Conservation (phyloP, 1,284 basidiomycete genomes). For the Apiotrichum laibachii region DNA sequence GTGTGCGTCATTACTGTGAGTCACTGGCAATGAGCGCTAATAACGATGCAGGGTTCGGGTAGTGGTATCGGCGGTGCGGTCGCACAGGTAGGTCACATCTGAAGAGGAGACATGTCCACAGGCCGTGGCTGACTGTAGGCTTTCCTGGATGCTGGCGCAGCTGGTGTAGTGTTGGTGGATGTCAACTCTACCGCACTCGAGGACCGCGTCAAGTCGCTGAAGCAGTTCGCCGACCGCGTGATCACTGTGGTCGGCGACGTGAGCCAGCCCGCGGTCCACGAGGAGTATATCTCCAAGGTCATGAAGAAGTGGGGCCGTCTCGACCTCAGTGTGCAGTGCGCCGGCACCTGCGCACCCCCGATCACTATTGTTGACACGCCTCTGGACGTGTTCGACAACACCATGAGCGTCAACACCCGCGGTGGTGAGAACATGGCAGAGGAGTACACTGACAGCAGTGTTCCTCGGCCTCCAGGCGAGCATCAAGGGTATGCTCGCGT, state of each 20-base stretch:
- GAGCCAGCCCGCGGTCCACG: conserved; percentile 4
- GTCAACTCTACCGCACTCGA: neutral
- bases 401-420: conserved; percentile 17
- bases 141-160: conserved; percentile 17
- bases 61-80: too few relatives aligned
- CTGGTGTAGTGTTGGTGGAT: conserved; percentile 18
- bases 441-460: conserved; percentile 9
- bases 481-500: conserved; percentile 26
- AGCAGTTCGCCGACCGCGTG: neutral
- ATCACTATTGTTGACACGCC: conserved; percentile 10
- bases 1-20: too few relatives aligned
- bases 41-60: too few relatives aligned
- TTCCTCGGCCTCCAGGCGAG: conserved; percentile 30
- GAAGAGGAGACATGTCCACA: too few relatives aligned
- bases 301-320: conserved; percentile 18
- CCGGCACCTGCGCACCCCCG: conserved; percentile 12
- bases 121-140: conserved; percentile 4
- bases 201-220: neutral
- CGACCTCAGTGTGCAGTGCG: conserved; percentile 21
- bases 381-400: conserved; percentile 16
- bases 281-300: conserved; percentile 9
- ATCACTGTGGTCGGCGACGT: conserved; percentile 20
- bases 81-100: too few relatives aligned
- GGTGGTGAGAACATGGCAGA: conserved; percentile 15
- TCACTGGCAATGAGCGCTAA: too few relatives aligned